Evolutionary conservation across 2,329 filamentous ascomycete genomes (phyloP), one percentile per base, ranked within the genome.

Genomic region (Emergomyces pasteurianus): DNA sequence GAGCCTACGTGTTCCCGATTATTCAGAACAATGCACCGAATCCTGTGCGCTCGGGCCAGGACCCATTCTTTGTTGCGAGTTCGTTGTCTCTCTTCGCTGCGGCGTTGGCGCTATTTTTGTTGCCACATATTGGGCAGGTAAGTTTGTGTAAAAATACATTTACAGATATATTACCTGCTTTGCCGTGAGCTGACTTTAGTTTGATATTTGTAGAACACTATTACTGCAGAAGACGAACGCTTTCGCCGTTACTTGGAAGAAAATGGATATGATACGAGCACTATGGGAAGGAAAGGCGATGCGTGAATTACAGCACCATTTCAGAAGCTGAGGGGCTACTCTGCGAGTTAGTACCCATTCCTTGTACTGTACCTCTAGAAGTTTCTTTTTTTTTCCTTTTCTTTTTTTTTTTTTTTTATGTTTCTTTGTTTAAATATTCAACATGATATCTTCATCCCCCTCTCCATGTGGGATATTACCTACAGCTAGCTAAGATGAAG

Each of bases 31-130:
- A 84, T 58, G 81, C 81, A 0, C 85, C 78, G 60, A 77, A 81
- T 59, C 74, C 75, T 0, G 75, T 82, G 23, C 80, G 83, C 23
- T 79, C 80, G 5, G 89, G 89, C 0, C 90, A 96, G 71, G 90
- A 95, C 66, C 91, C 91, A 0, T 96, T 96, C 77, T 96, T 86
- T 73, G 89, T 96, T n/a, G 86, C 86, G 1, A 88, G 86, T 46
- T 79, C 83, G 28, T 74, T 96, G 60, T 94, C 89, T 66, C 74
- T 95, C n/a, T 78, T 96, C 56, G 86, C 85, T 1, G 90, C 89
- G 0, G 74, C 77, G 10, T 72, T 92, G 34, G 83, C 84, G 1
- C 76, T 87, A 9, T 83, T 90, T 67, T 81, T 82, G 61, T 73
- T 96, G 57, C 92, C 92, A 0, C 77, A 89, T 55, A 87, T 96